These are phyloP conservation scores for Mallotus nudiflorus DNA, from an alignment of 345 rosid genomes.

Conservation along the genomic window DNA sequence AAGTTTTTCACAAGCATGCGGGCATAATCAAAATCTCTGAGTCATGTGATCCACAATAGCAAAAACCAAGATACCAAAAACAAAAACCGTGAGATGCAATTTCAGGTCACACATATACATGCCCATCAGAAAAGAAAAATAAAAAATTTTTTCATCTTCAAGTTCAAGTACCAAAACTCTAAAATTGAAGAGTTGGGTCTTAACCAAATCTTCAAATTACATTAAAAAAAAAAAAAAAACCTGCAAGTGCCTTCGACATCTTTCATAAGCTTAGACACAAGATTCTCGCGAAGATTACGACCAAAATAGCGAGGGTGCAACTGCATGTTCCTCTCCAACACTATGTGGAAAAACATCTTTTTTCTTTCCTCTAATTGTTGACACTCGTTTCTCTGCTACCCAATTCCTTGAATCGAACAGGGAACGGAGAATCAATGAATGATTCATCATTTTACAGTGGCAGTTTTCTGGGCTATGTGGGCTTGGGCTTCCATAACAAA, in stretches of 20 bases:
- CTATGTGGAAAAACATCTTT: conserved; percentile 83
- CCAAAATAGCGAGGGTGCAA: conserved; percentile 89
- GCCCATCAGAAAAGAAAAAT: neutral
- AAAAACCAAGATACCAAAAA: neutral
- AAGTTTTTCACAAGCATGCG: neutral
- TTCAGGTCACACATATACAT: no score
- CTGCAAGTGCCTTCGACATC: conserved; percentile 98
- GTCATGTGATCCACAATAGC: no score
- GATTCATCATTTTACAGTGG: no score
- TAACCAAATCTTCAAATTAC: neutral
- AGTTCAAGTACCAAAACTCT: neutral
- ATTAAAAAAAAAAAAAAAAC: conserved; percentile 24
- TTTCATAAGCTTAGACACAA: conserved; percentile 85
- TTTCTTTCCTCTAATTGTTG: neutral
- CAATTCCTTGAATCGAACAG: no score
- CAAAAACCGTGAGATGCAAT: neutral
- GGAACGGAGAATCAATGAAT: no score
- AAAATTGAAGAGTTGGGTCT: neutral
- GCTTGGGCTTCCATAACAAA: no score
- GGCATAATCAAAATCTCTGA: no score
- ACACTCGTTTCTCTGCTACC: no score
- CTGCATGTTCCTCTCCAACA: conserved; percentile 88
- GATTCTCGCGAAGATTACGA: conserved; percentile 74
- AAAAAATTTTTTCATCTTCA: no score
- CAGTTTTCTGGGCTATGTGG: no score